A percentile compares a stretch with the other conserved stretches of the same genome.
phyloP scores from a whole-genome alignment of 164 flowering plant genomes.

The Platanus orientalis region DNA sequence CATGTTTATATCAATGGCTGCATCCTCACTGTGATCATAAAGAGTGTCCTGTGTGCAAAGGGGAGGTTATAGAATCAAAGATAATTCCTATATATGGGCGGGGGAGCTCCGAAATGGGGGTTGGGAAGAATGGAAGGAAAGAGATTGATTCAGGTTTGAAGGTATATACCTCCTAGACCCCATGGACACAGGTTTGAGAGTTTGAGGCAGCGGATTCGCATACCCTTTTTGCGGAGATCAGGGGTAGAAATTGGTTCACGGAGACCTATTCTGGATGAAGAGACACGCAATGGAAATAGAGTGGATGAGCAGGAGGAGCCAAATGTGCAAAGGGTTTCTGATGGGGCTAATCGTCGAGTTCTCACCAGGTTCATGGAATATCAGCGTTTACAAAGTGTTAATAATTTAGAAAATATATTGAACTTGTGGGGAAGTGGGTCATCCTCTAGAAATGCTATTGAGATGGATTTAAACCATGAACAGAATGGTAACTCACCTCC shows the following conservation, averaged over 20 bases:
- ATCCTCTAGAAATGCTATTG: constrained; percentile 11
- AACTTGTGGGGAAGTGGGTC: constrained; percentile 13
- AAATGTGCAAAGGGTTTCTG: constrained; percentile 11
- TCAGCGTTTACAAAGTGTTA: constrained; percentile 18
- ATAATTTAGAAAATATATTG: constrained; percentile 12
- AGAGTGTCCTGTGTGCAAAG: constrained; percentile 40
- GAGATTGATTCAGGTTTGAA: constrained; percentile 23
- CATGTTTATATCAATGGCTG: constrained; percentile 36
- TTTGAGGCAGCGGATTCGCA: constrained; percentile 20
- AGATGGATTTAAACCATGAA: not conserved
- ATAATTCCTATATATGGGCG: constrained; percentile 32
- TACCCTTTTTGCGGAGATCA: constrained; percentile 15
- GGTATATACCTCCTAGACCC: constrained; percentile 36
- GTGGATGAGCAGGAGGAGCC: constrained; percentile 14
- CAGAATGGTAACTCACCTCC: constrained; percentile 2
- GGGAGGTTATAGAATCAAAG: constrained; percentile 26
- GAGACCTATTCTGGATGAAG: constrained; percentile 20
- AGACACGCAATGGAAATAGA: constrained; percentile 14
- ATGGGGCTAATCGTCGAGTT: constrained; percentile 9
- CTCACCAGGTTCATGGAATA: constrained; percentile 21
- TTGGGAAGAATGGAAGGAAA: constrained; percentile 11
- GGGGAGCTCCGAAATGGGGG: constrained; percentile 20
- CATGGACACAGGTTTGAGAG: constrained; percentile 26
- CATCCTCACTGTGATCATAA: constrained; percentile 24
- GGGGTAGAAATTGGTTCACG: constrained; percentile 14